Conservation (phyloP, 805 yeast species). For the Sungouiozyma ichnusensis region DNA sequence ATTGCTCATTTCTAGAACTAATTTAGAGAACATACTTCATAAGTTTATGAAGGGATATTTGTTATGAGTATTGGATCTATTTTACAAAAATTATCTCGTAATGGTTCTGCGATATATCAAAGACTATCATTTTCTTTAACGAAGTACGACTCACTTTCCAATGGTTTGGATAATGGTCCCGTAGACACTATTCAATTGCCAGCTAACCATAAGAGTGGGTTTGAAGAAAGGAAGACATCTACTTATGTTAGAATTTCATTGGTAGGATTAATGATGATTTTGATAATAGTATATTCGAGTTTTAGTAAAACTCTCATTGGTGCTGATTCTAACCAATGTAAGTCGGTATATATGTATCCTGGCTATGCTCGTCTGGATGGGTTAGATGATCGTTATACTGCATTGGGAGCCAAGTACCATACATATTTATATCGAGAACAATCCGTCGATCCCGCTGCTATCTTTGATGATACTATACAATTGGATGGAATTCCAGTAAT, state of each 20-base stretch:
- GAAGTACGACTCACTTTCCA: not conserved
- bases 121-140: not conserved
- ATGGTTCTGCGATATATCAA: not conserved
- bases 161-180: not conserved
- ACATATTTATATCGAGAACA: constrained; percentile 81
- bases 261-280: constrained; percentile 12
- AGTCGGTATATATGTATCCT: constrained; percentile 71
- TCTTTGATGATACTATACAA: constrained; percentile 27
- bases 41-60: too few species aligned
- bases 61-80: not conserved
- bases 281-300: constrained; percentile 7
- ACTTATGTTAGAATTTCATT: constrained; percentile 3
- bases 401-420: constrained; percentile 54
- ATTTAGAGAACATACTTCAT: too few species aligned
- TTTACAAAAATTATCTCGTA: not conserved
- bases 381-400: constrained; percentile 66
- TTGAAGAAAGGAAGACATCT: not conserved
- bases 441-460: constrained; percentile 49
- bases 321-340: constrained; percentile 46
- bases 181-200: not conserved
- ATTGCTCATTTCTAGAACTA: too few species aligned
- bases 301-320: constrained; percentile 26
- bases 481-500: constrained; percentile 74
- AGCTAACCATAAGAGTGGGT: not conserved
- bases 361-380: constrained; percentile 66